Conservation (phyloP, 257 asterid species). For the Eustoma russellianum region DNA sequence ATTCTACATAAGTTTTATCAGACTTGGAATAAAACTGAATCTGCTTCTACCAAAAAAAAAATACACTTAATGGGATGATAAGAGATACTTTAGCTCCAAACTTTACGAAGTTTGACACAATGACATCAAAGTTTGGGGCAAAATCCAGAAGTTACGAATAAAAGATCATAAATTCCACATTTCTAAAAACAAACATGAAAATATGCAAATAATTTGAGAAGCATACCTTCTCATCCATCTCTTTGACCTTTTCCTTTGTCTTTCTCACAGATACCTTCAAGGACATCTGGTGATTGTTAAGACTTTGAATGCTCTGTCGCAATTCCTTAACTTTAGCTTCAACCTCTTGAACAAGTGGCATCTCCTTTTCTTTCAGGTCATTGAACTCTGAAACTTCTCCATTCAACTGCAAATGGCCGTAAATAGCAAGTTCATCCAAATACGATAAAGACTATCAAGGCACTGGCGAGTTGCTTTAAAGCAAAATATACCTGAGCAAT, state of each 20-base stretch:
- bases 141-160: neutral
- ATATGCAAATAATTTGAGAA: constrained; percentile 12
- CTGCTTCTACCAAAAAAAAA: too few species aligned
- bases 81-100: too few species aligned
- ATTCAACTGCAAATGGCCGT: constrained; percentile 35
- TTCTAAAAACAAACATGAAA: constrained; percentile 1
- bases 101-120: neutral
- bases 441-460: neutral
- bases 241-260: constrained; percentile 64
- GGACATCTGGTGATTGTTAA: constrained; percentile 66
- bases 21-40: too few species aligned
- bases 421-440: constrained; percentile 9
- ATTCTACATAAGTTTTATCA: too few species aligned
- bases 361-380: constrained; percentile 48
- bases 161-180: neutral
- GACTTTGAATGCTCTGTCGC: constrained; percentile 49
- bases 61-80: neutral
- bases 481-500: constrained; percentile 42
- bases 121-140: too few species aligned
- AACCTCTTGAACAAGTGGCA: constrained; percentile 58
- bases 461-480: constrained; percentile 6
- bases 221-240: constrained; percentile 73
- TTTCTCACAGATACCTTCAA: constrained; percentile 51
- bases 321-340: constrained; percentile 53
- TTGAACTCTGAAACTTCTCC: constrained; percentile 49